These are phyloP conservation scores for Hyphopichia burtonii DNA, from an alignment of 1,139 yeast genomes.

Conservation along the genomic window DNA sequence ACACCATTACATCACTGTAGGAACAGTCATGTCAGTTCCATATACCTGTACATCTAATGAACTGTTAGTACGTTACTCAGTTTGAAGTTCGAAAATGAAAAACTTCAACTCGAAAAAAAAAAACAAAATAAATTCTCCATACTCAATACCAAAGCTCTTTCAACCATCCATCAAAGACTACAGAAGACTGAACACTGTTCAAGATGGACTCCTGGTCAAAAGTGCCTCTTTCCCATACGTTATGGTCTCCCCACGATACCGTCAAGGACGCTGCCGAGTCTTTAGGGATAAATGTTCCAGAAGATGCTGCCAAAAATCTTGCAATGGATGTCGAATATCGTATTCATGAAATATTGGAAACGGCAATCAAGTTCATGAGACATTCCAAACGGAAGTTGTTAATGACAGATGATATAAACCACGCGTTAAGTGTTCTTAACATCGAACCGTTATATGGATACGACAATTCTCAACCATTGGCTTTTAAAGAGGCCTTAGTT, in stretches of 20 bases:
- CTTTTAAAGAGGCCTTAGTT: constrained; percentile 77
- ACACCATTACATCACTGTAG: no score
- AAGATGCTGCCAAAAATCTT: constrained; percentile 88
- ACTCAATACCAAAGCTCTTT: no score
- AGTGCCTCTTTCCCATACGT: constrained; percentile 73
- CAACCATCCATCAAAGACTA: background rate
- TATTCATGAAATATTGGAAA: constrained; percentile 91
- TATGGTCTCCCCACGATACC: constrained; percentile 98
- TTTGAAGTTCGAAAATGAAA: no score
- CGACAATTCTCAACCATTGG: constrained; percentile 59
- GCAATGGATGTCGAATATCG: constrained; percentile 99
- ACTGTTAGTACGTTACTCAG: no score
- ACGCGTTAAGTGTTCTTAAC: constrained; percentile 80
- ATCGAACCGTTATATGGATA: constrained; percentile 87
- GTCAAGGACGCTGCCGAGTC: constrained; percentile 96
- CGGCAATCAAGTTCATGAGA: constrained; percentile 93
- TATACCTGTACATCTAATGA: no score
- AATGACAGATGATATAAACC: constrained; percentile 77
- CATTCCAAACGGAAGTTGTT: constrained; percentile 84
- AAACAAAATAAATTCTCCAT: background rate
- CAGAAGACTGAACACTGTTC: background rate
- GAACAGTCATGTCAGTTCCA: no score
- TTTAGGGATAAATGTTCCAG: constrained; percentile 80
- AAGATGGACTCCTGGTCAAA: constrained; percentile 39
- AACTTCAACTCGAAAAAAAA: background rate